Evolutionary conservation across 225 moss, liverwort and hornwort species (phyloP), one percentile per base, ranked within the genome.

Genomic region (Physcomitrellopsis africana): DNA sequence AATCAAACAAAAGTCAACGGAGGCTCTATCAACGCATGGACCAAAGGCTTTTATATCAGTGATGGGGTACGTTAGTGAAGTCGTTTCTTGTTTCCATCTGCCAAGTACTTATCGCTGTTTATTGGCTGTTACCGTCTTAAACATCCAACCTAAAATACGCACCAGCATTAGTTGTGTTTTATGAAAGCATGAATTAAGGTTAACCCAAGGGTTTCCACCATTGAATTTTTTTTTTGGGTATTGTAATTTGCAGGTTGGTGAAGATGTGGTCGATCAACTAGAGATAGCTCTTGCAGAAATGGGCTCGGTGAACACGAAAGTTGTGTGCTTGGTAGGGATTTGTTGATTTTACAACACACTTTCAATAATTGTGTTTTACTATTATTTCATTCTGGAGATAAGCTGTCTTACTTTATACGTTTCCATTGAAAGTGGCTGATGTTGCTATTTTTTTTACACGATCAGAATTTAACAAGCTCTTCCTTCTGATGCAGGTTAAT

Each of bases 11-110:
- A 84, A 60, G 87, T 96, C 47, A 89, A 94, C 43, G 78, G 77
- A 44, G 96, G 96, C 10, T 56, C 80, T 41, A 82, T 96, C 23
- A 74, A 86, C 22, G 85, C 87, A 45, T 96, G 96, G 96, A 91
- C 94, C 1, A 96, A 96, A 77, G 96, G 96, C 1, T 96, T 96
- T 42, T 88, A 83, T 26, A 90, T 94, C 67, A 85, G 63, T 10
- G 96, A 90, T 68, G 89, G 90, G 82, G 96, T 96, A 67, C 27
- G 64, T 81, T 67, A 0, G 54, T n/a, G 15, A 49, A 59, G 3
- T n/a, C 51, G 49, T 63, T 51, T 65, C 19, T 64, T 22, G 24
- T 14, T 65, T 10, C 7, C 51, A 6, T 47, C 24, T 68, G 59
- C 8, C 1, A 61, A 51, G 9, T 23, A 23, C 16, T 12, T 24